These are phyloP conservation scores for Penicillium bialowiezense DNA, from an alignment of 495 filamentous ascomycete species.

Conservation along the genomic window DNA sequence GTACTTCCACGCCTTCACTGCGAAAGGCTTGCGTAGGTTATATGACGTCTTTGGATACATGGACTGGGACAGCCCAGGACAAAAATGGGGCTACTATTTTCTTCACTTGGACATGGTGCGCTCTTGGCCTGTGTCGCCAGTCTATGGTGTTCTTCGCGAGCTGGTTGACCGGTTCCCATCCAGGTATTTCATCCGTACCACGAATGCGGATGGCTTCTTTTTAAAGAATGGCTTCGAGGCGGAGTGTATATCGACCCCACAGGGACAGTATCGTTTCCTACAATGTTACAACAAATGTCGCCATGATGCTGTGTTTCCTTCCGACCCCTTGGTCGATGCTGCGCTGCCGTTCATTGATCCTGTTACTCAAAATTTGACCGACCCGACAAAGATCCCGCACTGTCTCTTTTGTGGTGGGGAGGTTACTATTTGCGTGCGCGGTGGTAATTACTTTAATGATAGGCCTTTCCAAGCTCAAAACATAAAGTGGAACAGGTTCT, in stretches of 20 bases:
- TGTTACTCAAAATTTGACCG: slow-evolving; percentile 14
- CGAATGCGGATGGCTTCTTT: slow-evolving; percentile 25
- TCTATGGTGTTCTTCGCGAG: slow-evolving; percentile 9
- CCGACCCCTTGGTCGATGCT: slow-evolving; percentile 14
- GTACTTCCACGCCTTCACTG: slow-evolving; percentile 21
- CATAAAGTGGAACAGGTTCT: slow-evolving; percentile 10
- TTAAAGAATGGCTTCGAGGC: slow-evolving; percentile 18
- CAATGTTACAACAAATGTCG: slow-evolving; percentile 23
- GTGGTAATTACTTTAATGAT: slow-evolving; percentile 21
- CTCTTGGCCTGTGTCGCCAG: slow-evolving; percentile 18
- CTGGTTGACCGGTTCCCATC: slow-evolving; percentile 1
- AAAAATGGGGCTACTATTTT: slow-evolving; percentile 31
- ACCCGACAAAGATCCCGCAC: slow-evolving; percentile 11
- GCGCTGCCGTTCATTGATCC: slow-evolving; percentile 20
- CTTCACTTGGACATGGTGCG: slow-evolving; percentile 21
- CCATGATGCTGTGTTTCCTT: slow-evolving; percentile 16
- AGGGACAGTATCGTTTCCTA: slow-evolving; percentile 21
- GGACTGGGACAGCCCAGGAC: slow-evolving; percentile 14
- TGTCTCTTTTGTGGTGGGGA: slow-evolving; percentile 22
- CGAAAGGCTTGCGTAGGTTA: slow-evolving; percentile 13
- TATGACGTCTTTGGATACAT: slow-evolving; percentile 25
- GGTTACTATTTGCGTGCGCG: slow-evolving; percentile 22
- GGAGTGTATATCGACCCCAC: slow-evolving; percentile 17
- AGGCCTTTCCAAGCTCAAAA: slow-evolving; percentile 15
- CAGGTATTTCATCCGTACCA: slow-evolving; percentile 18